These are phyloP conservation scores for thale cress (Arabidopsis thaliana) DNA, from an alignment of 345 rosid genomes.

Conservation along the genomic window DNA sequence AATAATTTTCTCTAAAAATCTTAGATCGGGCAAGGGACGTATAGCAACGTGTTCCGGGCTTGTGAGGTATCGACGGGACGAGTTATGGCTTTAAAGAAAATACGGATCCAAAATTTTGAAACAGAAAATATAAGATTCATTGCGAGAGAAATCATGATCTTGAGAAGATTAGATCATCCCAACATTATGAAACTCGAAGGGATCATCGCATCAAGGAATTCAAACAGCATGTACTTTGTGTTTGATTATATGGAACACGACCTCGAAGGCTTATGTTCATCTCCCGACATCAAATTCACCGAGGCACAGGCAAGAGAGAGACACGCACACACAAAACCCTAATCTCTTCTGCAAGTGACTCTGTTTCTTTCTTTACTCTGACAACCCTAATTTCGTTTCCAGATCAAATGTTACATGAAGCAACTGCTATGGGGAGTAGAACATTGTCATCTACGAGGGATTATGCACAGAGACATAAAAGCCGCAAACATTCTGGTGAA, in stretches of 20 bases:
- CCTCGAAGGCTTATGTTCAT: conserved; percentile 69
- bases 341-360: conserved; percentile 13
- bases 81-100: conserved; percentile 78
- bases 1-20: background rate
- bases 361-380: background rate
- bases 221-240: conserved; percentile 69
- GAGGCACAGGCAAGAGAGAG: conserved; percentile 61
- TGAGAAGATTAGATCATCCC: conserved; percentile 82
- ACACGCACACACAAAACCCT: conserved; percentile 5
- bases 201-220: conserved; percentile 66
- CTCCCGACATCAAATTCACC: conserved; percentile 61
- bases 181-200: conserved; percentile 76
- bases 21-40: conserved; percentile 90
- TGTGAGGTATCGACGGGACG: conserved; percentile 73
- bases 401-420: conserved; percentile 85
- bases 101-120: conserved; percentile 73
- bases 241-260: conserved; percentile 90
- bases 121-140: conserved; percentile 78
- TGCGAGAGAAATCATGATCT: conserved; percentile 76
- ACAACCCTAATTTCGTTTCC: background rate
- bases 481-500: conserved; percentile 74
- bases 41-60: conserved; percentile 80
- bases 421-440: conserved; percentile 71
- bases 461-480: conserved; percentile 81
- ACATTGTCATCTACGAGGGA: conserved; percentile 74